These are phyloP conservation scores for Marvania coccoides DNA, from an alignment of 139 green algal genomes.

Conservation along the genomic window DNA sequence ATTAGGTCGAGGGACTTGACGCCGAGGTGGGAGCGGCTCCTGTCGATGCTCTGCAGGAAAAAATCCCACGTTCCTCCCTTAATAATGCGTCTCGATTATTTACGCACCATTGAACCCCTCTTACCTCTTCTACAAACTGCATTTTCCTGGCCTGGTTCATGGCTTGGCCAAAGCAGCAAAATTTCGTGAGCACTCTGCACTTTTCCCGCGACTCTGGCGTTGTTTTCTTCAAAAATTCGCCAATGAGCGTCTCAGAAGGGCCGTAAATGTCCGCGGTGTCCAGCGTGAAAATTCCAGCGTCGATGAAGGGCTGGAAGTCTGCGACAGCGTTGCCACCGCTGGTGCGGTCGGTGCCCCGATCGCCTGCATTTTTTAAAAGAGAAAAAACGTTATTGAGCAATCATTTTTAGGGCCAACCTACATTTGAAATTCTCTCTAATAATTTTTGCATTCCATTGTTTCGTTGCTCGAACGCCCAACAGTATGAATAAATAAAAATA, in stretches of 20 bases:
- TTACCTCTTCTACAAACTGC: slow-evolving; percentile 25
- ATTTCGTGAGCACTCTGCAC: slow-evolving; percentile 71
- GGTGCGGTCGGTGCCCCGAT: slow-evolving; percentile 58
- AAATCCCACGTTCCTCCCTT: too few species aligned
- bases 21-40: slow-evolving; percentile 25
- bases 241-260: slow-evolving; percentile 73
- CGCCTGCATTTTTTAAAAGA: slow-evolving; percentile 23
- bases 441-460: background rate
- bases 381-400: background rate
- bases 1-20: slow-evolving; percentile 37
- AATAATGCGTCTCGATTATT: too few species aligned
- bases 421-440: background rate
- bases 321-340: slow-evolving; percentile 53
- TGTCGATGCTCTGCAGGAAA: slow-evolving; percentile 16
- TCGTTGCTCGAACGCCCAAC: background rate
- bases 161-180: slow-evolving; percentile 60
- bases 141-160: slow-evolving; percentile 23
- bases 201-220: background rate
- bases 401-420: background rate
- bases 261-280: slow-evolving; percentile 76
- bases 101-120: too few species aligned
- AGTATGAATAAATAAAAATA: background rate
- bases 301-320: slow-evolving; percentile 50
- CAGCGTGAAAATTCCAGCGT: slow-evolving; percentile 48
- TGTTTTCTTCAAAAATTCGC: slow-evolving; percentile 35